Evolutionary conservation across 495 filamentous ascomycete species (phyloP).

Genomic region (Annulohypoxylon moriforme): DNA sequence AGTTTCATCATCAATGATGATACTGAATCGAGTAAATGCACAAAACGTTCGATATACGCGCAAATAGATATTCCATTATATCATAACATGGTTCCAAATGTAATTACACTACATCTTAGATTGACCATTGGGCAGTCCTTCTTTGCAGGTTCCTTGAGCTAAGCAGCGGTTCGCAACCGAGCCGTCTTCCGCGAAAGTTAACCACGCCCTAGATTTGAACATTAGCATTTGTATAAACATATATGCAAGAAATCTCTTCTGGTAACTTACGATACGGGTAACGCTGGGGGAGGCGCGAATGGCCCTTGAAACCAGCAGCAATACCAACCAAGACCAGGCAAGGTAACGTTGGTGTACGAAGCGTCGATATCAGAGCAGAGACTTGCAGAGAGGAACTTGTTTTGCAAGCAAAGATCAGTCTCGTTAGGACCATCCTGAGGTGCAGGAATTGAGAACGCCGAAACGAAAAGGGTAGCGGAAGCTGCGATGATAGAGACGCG

Average conservation of each 20-base stretch:
- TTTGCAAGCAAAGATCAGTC: constrained; percentile 35
- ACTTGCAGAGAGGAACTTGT: constrained; percentile 18
- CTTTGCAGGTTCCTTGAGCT: constrained; percentile 16
- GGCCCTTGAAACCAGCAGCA: constrained; percentile 43
- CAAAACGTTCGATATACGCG: neutral
- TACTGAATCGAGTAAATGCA: neutral
- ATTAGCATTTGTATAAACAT: constrained; percentile 1
- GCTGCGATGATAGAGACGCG: constrained; percentile 19
- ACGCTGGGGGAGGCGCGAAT: constrained; percentile 31
- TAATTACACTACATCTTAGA: neutral
- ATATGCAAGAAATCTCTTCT: neutral
- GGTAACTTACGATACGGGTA: constrained; percentile 31
- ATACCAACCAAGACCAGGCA: constrained; percentile 35
- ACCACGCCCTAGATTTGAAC: constrained; percentile 28
- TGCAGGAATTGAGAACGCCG: constrained; percentile 13
- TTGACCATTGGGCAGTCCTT: constrained; percentile 8
- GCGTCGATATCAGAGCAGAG: constrained; percentile 31
- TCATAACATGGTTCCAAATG: neutral
- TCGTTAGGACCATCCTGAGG: constrained; percentile 30
- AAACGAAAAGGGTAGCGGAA: constrained; percentile 22
- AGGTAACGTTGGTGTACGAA: constrained; percentile 35
- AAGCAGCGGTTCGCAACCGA: constrained; percentile 40
- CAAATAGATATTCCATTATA: neutral
- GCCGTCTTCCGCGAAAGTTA: constrained; percentile 37
- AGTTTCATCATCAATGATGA: neutral